These are phyloP conservation scores for Sporothrix inflata DNA, from an alignment of 2,329 filamentous ascomycete species.

Conservation along the genomic window DNA sequence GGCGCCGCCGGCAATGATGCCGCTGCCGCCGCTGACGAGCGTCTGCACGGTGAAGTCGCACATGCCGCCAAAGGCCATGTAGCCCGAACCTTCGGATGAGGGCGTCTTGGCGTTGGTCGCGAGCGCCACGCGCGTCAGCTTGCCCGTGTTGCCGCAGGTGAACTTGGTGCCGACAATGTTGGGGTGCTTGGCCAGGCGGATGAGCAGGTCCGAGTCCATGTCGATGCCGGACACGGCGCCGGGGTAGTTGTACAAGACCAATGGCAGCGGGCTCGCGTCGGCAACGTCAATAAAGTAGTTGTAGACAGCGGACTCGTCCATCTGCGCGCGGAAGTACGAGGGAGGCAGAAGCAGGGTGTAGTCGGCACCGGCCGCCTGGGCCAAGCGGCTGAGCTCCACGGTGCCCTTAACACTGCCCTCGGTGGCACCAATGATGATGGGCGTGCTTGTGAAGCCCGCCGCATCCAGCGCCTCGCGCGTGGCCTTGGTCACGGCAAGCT, in stretches of 20 bases:
- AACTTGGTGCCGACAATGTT: conserved; percentile 91
- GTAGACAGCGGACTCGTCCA: conserved; percentile 73
- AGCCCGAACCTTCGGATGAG: conserved; percentile 61
- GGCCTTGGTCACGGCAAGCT: conserved; percentile 72
- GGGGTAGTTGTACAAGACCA: conserved; percentile 90
- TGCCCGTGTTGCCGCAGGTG: conserved; percentile 88
- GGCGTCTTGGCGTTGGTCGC: conserved; percentile 74
- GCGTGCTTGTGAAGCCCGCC: conserved; percentile 74
- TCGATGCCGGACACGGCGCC: conserved; percentile 85
- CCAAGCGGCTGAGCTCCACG: conserved; percentile 72
- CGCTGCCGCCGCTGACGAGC: conserved; percentile 74
- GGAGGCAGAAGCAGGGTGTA: conserved; percentile 80
- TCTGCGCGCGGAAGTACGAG: conserved; percentile 78
- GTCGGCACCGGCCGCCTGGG: conserved; percentile 71
- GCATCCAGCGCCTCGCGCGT: conserved; percentile 81
- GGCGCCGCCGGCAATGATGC: conserved; percentile 83
- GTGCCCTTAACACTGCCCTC: conserved; percentile 82
- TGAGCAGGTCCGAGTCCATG: conserved; percentile 85
- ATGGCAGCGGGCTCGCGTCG: conserved; percentile 72
- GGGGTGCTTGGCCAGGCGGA: conserved; percentile 75
- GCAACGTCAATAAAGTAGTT: conserved; percentile 65
- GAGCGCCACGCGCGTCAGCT: conserved; percentile 78
- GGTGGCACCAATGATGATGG: conserved; percentile 80
- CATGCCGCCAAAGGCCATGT: conserved; percentile 86
- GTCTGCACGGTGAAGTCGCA: conserved; percentile 88